Conservation (phyloP, 352 stramenopile genomes). For the Aphanomyces invadans region DNA sequence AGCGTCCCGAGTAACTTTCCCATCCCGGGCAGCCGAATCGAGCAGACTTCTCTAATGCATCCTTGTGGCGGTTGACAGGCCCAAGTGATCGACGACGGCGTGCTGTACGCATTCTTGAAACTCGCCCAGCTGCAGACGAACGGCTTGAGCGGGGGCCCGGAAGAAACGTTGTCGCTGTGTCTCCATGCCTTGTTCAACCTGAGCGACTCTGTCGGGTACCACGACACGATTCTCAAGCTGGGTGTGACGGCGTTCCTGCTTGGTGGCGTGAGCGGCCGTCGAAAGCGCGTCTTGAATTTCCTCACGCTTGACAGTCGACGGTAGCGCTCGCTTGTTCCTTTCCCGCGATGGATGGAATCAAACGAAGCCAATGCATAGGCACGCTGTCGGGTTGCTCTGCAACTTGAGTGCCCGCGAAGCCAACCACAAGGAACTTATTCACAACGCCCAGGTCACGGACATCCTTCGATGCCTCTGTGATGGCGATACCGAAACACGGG, state of each 20-base stretch:
- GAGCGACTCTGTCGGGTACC: constrained; percentile 57
- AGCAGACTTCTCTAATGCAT: background rate
- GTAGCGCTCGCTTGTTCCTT: too few species aligned
- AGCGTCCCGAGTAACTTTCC: constrained; percentile 33
- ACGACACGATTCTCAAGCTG: constrained; percentile 60
- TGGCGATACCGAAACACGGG: constrained; percentile 52
- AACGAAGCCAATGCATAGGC: constrained; percentile 23
- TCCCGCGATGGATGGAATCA: too few species aligned
- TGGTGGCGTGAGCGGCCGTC: constrained; percentile 35
- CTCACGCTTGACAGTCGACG: constrained; percentile 19
- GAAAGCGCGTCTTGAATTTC: constrained; percentile 16
- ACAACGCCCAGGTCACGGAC: constrained; percentile 50
- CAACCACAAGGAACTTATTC: constrained; percentile 77
- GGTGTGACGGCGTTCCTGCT: constrained; percentile 63
- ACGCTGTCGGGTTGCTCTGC: constrained; percentile 61
- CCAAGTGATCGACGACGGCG: constrained; percentile 62
- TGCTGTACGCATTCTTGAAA: constrained; percentile 75
- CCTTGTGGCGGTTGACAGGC: background rate
- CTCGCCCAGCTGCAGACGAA: constrained; percentile 48
- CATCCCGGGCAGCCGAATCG: too few species aligned
- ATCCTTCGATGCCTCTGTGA: constrained; percentile 67
- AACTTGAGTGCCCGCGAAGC: constrained; percentile 65
- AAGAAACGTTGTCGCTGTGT: constrained; percentile 61
- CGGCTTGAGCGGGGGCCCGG: constrained; percentile 17
- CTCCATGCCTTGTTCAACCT: constrained; percentile 72